These are phyloP conservation scores for Melocanna baccifera DNA, from an alignment of 176 grass and related monocot species.

Conservation along the genomic window DNA sequence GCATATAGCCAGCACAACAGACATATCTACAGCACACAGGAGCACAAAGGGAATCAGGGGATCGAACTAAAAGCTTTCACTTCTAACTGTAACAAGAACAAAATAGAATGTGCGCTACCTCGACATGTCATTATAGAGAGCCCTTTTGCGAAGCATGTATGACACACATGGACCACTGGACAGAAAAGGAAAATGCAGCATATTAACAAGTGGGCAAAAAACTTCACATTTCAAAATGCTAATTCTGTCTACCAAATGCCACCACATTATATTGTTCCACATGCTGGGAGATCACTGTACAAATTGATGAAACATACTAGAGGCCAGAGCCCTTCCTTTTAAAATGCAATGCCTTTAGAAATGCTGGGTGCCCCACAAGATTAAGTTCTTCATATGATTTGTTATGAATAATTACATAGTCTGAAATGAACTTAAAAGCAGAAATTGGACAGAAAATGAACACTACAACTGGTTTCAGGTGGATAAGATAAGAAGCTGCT, in stretches of 20 bases:
- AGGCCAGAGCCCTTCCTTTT: neutral
- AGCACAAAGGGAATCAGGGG: neutral
- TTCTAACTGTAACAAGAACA: neutral
- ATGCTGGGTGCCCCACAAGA: neutral
- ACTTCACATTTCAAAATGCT: neutral
- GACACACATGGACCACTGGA: conserved; percentile 92
- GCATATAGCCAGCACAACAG: conserved; percentile 94
- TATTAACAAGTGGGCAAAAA: conserved; percentile 14
- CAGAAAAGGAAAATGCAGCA: conserved; percentile 13
- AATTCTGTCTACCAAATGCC: neutral
- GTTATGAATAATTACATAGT: neutral
- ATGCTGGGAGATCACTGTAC: neutral
- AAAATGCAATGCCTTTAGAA: neutral
- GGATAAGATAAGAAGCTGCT: neutral
- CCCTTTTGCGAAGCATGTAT: conserved; percentile 97
- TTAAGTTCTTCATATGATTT: neutral
- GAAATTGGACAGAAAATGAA: neutral
- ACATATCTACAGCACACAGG: conserved; percentile 52
- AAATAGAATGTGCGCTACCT: conserved; percentile 44
- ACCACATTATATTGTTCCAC: conserved; percentile 13
- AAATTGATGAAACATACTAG: neutral
- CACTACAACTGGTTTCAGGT: neutral
- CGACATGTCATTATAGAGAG: conserved; percentile 98
- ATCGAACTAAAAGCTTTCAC: neutral
- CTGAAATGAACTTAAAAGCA: neutral